These are phyloP conservation scores for Phycomyces nitens DNA, from an alignment of 192 early-diverging fungal genomes.

Conservation along the genomic window DNA sequence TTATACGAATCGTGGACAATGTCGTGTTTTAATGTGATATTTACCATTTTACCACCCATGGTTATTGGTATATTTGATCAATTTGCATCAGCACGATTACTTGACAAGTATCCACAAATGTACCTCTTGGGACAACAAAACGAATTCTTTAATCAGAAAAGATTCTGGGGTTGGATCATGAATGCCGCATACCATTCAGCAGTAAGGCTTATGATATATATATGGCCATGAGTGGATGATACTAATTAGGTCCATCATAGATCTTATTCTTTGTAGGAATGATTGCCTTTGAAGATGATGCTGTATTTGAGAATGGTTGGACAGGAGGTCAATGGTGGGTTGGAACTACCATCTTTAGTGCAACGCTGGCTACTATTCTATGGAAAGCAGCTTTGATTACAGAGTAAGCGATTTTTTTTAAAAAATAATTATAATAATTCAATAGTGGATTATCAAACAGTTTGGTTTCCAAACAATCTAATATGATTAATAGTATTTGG, in stretches of 20 bases:
- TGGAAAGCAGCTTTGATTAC: slow-evolving; percentile 88
- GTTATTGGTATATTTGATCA: slow-evolving; percentile 98
- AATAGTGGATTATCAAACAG: background rate
- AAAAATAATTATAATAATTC: background rate
- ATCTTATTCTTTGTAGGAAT: slow-evolving; percentile 71
- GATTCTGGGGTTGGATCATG: slow-evolving; percentile 89
- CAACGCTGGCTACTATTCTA: slow-evolving; percentile 83
- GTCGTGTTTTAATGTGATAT: slow-evolving; percentile 91
- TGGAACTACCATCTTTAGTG: slow-evolving; percentile 86
- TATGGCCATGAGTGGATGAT: background rate
- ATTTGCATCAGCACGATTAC: slow-evolving; percentile 84
- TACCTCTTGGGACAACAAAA: slow-evolving; percentile 78
- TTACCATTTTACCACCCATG: slow-evolving; percentile 92
- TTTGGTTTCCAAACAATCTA: background rate
- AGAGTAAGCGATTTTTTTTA: slow-evolving; percentile 56
- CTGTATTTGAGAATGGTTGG: slow-evolving; percentile 65
- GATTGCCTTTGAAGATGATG: slow-evolving; percentile 62
- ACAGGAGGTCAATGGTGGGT: slow-evolving; percentile 87
- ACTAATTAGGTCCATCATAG: slow-evolving; percentile 11
- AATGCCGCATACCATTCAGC: slow-evolving; percentile 95
- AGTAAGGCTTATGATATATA: slow-evolving; percentile 26
- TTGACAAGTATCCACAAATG: slow-evolving; percentile 97
- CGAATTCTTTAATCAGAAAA: slow-evolving; percentile 80
- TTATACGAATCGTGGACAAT: slow-evolving; percentile 98
- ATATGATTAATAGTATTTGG: slow-evolving; percentile 62